Evolutionary conservation across 225 moss, liverwort and hornwort species (phyloP).

Genomic region (Pseudoscleropodium purum): DNA sequence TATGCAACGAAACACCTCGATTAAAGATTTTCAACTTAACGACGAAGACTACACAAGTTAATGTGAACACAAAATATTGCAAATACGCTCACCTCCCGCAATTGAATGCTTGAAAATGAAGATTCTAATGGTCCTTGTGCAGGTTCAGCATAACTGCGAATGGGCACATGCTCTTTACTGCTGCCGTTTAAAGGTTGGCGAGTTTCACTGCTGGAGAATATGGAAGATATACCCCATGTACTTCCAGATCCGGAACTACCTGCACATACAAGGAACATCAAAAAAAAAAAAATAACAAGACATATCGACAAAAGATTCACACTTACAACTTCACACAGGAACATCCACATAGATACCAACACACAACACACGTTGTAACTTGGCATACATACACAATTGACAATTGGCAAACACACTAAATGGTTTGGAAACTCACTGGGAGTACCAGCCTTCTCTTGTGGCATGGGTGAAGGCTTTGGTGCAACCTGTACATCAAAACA

Average conservation of each 20-base stretch:
- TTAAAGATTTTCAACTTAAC: background rate
- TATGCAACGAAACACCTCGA: background rate
- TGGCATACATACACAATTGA: background rate
- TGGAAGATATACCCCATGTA: constrained; percentile 97
- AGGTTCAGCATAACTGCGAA: constrained; percentile 76
- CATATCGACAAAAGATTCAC: background rate
- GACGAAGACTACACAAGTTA: background rate
- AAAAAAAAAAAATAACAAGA: background rate
- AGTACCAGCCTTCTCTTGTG: constrained; percentile 40
- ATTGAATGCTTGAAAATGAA: constrained; percentile 81
- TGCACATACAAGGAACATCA: constrained; percentile 6
- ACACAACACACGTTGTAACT: background rate
- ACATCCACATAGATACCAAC: background rate
- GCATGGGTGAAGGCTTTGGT: constrained; percentile 8
- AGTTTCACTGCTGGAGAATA: constrained; percentile 75
- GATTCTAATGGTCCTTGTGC: constrained; percentile 74
- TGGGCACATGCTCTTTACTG: constrained; percentile 69
- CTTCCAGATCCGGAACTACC: constrained; percentile 59
- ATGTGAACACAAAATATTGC: background rate
- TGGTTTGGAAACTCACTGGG: constrained; percentile 14
- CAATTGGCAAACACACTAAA: background rate
- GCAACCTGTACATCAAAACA: constrained; percentile 16
- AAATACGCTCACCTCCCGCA: constrained; percentile 63
- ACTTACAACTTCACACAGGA: background rate
- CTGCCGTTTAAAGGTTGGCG: constrained; percentile 62